Percentiles rank a stretch among this genome's conserved stretches.
Evolutionary conservation across 495 filamentous ascomycete genomes (phyloP).

Genomic region (Penicillium odoratum): DNA sequence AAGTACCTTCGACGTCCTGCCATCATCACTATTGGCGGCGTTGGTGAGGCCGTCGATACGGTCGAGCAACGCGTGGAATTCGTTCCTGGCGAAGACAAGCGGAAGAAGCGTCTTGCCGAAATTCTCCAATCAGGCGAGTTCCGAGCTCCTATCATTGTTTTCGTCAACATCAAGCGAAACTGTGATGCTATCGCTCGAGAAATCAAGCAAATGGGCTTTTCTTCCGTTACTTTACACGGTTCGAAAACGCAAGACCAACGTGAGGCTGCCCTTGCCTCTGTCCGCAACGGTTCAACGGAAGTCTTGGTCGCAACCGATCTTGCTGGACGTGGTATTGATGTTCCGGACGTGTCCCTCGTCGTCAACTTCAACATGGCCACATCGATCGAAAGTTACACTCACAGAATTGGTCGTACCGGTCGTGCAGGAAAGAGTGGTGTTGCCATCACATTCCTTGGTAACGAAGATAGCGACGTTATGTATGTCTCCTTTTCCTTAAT

Average conservation of each 20-base stretch:
- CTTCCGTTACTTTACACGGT: constrained; percentile 88
- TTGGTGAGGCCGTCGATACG: constrained; percentile 97
- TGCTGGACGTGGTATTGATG: constrained; percentile 97
- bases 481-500: constrained; percentile 48
- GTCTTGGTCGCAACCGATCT: constrained; percentile 98
- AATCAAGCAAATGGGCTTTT: constrained; percentile 93
- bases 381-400: constrained; percentile 93
- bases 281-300: constrained; percentile 76
- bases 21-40: constrained; percentile 92
- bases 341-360: constrained; percentile 89
- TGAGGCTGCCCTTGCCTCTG: constrained; percentile 86
- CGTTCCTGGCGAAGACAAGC: constrained; percentile 88
- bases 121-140: constrained; percentile 87
- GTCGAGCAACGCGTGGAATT: constrained; percentile 98
- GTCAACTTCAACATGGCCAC: constrained; percentile 99
- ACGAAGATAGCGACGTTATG: constrained; percentile 89
- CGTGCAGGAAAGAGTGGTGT: constrained; percentile 98
- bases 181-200: constrained; percentile 94
- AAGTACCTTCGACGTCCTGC: constrained; percentile 94
- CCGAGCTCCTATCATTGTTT: constrained; percentile 92
- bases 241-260: constrained; percentile 97
- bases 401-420: constrained; percentile 96
- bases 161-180: constrained; percentile 99
- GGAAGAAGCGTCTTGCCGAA: constrained; percentile 93
- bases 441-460: constrained; percentile 93